A percentile compares a stretch with the other conserved stretches of the same genome.
These are phyloP conservation scores for Anisodus tanguticus DNA, from an alignment of 257 asterid genomes.

Conservation along the genomic window DNA sequence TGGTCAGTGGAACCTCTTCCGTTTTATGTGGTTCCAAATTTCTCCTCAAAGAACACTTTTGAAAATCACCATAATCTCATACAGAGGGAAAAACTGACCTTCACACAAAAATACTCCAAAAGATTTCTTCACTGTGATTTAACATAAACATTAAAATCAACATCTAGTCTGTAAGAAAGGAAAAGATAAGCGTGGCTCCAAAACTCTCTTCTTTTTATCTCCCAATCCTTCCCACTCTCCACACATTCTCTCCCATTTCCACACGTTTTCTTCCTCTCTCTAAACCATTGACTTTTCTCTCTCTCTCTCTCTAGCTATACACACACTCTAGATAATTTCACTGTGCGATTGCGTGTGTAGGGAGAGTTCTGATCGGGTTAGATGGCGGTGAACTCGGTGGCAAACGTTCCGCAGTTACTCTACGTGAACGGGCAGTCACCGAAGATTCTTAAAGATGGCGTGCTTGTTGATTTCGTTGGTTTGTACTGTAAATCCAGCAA, in stretches of 20 bases:
- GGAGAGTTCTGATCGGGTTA: conserved; percentile 14
- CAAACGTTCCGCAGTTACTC: conserved; percentile 47
- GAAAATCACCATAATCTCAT: not conserved
- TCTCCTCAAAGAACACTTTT: not conserved
- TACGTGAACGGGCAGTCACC: conserved; percentile 40
- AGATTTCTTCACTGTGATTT: not conserved
- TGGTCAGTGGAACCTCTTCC: not conserved
- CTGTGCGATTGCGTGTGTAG: not conserved
- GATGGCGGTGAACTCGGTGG: conserved; percentile 45
- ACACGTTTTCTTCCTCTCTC: not conserved
- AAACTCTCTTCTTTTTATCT: conserved; percentile 36
- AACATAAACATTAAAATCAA: not conserved
- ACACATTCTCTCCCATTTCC: conserved; percentile 36
- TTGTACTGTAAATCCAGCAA: conserved; percentile 38
- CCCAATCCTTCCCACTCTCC: conserved; percentile 35
- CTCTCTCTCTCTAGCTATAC: conserved; percentile 21
- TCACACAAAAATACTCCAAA: not conserved
- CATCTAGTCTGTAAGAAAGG: not conserved
- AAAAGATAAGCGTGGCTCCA: conserved; percentile 32
- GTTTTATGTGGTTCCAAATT: conserved; percentile 25
- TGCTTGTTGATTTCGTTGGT: conserved; percentile 49
- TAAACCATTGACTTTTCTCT: not conserved
- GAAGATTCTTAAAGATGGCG: conserved; percentile 31
- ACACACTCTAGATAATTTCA: not conserved
- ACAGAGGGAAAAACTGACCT: not conserved